Conservation (phyloP, 2,329 filamentous ascomycete species). For the Remersonia thermophila region DNA sequence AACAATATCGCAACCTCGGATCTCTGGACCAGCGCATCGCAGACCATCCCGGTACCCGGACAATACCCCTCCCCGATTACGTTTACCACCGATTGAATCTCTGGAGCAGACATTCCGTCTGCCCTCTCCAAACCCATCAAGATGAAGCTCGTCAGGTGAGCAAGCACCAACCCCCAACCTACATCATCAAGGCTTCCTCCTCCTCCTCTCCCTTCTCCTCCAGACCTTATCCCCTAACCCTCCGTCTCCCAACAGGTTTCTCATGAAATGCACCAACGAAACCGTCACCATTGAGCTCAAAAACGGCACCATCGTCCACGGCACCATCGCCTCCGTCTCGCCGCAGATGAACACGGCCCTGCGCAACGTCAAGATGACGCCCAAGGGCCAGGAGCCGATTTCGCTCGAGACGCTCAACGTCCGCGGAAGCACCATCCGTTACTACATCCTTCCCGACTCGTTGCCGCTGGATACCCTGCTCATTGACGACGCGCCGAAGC, state of each 20-base stretch:
- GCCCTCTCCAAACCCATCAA: constrained; percentile 29
- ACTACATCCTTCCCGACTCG: constrained; percentile 76
- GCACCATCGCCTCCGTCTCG: constrained; percentile 91
- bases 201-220: constrained; percentile 14
- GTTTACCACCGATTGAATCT: neutral
- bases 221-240: constrained; percentile 8
- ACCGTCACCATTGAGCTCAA: constrained; percentile 97
- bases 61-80: too few relatives aligned
- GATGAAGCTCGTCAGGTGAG: constrained; percentile 97
- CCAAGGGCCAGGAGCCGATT: constrained; percentile 75
- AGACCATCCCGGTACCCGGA: too few relatives aligned
- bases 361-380: constrained; percentile 92
- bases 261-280: constrained; percentile 99
- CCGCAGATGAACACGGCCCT: constrained; percentile 98
- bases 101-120: constrained; percentile 6
- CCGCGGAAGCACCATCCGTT: constrained; percentile 82
- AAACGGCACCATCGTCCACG: constrained; percentile 94
- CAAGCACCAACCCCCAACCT: constrained; percentile 6
- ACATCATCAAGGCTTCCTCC: neutral
- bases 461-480: constrained; percentile 89
- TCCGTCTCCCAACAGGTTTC: constrained; percentile 50
- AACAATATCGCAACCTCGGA: too few relatives aligned
- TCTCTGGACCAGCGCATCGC: too few relatives aligned
- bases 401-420: constrained; percentile 92
- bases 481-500: constrained; percentile 93